A percentile compares a stretch with the other conserved stretches of the same genome.
Evolutionary conservation across 495 filamentous ascomycete species (phyloP).

Genomic region (Aspergillus cristatus): DNA sequence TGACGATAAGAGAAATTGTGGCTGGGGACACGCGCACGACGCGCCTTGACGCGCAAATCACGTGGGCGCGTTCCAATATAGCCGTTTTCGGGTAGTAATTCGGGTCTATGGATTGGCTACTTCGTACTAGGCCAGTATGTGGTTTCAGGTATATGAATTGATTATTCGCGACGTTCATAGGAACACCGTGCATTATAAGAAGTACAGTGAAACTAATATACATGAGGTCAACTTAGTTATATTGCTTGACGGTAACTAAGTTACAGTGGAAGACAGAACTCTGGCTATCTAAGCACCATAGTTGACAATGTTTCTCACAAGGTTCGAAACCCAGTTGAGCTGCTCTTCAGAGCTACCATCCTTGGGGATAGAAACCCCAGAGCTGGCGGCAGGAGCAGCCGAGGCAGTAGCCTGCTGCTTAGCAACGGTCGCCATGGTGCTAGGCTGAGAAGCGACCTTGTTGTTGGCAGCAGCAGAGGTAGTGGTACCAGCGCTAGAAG

Average conservation of each 20-base stretch:
- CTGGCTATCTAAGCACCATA: too few species aligned
- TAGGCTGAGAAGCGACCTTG: constrained; percentile 1
- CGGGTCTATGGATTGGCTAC: constrained; percentile 16
- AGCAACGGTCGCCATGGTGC: background rate
- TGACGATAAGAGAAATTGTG: constrained; percentile 12
- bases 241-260: background rate
- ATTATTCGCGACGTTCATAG: background rate
- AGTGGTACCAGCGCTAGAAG: constrained; percentile 5
- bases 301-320: constrained; percentile 15
- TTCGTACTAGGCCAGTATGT: too few species aligned
- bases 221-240: background rate
- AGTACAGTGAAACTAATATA: background rate
- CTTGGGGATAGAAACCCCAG: constrained; percentile 12
- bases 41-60: constrained; percentile 5
- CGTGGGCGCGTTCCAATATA: constrained; percentile 10
- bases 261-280: too few species aligned
- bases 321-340: constrained; percentile 14
- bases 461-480: constrained; percentile 1
- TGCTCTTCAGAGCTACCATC: constrained; percentile 19
- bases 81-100: constrained; percentile 10
- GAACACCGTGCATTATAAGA: background rate
- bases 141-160: background rate
- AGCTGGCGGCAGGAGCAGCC: constrained; percentile 4
- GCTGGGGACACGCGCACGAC: constrained; percentile 13
- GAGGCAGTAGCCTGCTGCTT: background rate